Conservation (phyloP, 139 green algal species). For the Prasinococcaceae sp. region DNA sequence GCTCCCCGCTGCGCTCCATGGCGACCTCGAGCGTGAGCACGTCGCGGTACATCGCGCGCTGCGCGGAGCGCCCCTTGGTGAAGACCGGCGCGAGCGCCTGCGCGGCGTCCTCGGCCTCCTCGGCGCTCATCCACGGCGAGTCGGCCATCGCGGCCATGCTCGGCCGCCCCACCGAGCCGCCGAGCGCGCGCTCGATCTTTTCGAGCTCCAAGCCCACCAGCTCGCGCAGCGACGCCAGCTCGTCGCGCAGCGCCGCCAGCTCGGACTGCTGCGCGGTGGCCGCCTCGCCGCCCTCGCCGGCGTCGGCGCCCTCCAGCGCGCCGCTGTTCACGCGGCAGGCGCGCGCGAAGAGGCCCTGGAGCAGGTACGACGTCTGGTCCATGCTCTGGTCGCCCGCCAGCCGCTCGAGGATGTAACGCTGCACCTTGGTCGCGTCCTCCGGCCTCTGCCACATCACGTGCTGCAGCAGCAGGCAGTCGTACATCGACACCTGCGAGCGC, state of each 20-base stretch:
- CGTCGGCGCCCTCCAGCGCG: no score
- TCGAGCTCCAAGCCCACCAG: neutral
- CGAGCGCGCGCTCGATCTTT: no score
- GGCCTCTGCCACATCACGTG: constrained; percentile 72
- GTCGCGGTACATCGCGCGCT: constrained; percentile 63
- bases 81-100: constrained; percentile 57
- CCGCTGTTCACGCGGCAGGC: constrained; percentile 36
- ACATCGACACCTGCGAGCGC: constrained; percentile 39
- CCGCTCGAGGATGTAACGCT: constrained; percentile 59
- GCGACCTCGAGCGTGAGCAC: constrained; percentile 47
- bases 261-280: constrained; percentile 27
- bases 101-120: constrained; percentile 33
- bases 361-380: constrained; percentile 61
- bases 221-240: constrained; percentile 25
- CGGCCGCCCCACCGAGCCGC: no score
- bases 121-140: constrained; percentile 58
- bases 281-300: no score
- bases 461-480: constrained; percentile 76
- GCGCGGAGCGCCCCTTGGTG: constrained; percentile 35
- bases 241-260: constrained; percentile 27
- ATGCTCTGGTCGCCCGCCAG: constrained; percentile 53
- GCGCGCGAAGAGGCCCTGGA: constrained; percentile 66
- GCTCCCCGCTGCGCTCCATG: no score
- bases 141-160: constrained; percentile 38
- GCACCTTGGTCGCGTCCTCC: constrained; percentile 50